phyloP scores from a whole-genome alignment of 495 filamentous ascomycete species.

The Umbilicaria muhlenbergii region DNA sequence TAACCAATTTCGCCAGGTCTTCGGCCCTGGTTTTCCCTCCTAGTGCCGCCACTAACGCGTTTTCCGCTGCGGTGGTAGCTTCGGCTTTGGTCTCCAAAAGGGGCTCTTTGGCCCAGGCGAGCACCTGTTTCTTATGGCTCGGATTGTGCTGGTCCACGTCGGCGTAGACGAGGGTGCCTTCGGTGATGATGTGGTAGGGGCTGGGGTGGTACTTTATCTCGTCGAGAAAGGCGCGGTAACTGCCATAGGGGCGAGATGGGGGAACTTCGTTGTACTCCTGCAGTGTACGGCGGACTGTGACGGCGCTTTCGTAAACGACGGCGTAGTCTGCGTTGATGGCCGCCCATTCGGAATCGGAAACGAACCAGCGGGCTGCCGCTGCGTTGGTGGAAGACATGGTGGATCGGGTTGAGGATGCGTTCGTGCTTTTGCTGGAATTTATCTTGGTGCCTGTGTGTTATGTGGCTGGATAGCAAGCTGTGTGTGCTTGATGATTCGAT shows the following conservation, averaged over 20 bases:
- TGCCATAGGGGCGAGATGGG: not conserved
- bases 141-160: not conserved
- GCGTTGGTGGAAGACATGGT: not conserved
- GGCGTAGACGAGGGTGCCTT: not conserved
- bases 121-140: not conserved
- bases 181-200: not conserved
- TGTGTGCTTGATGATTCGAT: no score
- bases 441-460: no score
- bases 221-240: not conserved
- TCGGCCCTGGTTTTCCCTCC: not conserved
- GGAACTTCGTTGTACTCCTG: not conserved
- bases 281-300: not conserved
- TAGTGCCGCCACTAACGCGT: not conserved
- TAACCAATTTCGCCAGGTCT: no score
- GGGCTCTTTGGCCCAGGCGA: no score
- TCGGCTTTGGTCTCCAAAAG: no score
- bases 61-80: no score
- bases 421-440: no score
- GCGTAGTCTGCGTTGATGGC: not conserved
- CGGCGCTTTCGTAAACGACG: not conserved
- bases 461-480: no score
- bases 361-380: not conserved
- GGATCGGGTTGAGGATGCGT: no score
- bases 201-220: not conserved
- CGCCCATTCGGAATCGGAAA: not conserved